Evolutionary conservation across 768 basidiomycete species (phyloP), one percentile per base, ranked within the genome.

Genomic region (Naganishia antarctica): DNA sequence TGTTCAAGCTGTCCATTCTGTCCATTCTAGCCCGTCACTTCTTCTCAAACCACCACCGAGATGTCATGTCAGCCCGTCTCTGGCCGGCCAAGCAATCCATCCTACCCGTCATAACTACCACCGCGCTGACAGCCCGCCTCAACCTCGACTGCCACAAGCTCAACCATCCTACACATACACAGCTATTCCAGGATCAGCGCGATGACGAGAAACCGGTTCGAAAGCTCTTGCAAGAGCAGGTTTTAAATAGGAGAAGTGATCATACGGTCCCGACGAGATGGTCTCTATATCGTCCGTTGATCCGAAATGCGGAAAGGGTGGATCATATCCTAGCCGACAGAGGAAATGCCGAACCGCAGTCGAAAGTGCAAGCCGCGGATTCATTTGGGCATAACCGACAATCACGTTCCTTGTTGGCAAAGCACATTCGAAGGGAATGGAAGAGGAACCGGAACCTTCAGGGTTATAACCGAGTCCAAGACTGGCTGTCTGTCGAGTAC

Each of bases 71-170:
- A 37, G 34, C 21, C 2, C 53, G 53, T 40, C 53, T 57, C 9
- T 57, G 53, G 53, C 53, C 53, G 4, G 53, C 53, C 37, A 40
- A 37, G 32, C 53, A 57, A 16, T 57, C 53, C 53, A 57, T 57
- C 6, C 53, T 57, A 1, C 53, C 53, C 3, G 13, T 57, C 16
- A 21, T 57, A 2, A 32, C 53, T 3, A 57, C 32, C 7, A 57
- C 53, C 2, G 15, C 53, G 5, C 34, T 57, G n/a, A 57, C 53
- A 2, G 7, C 13, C 4, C 53, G 53, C 53, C 34, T 57, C 21
- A 57, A 57, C 15, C 53, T 57, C 34, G 23, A 57, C 37, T 57
- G 53, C 37, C 53, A 57, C 53, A 57, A 40, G 53, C 31, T 57
- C 32, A 57, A 57, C 53, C 53, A 57, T 26, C 53, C 53, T 18